Conservation (phyloP, 352 stramenopile genomes). For the Phytophthora megakarya region DNA sequence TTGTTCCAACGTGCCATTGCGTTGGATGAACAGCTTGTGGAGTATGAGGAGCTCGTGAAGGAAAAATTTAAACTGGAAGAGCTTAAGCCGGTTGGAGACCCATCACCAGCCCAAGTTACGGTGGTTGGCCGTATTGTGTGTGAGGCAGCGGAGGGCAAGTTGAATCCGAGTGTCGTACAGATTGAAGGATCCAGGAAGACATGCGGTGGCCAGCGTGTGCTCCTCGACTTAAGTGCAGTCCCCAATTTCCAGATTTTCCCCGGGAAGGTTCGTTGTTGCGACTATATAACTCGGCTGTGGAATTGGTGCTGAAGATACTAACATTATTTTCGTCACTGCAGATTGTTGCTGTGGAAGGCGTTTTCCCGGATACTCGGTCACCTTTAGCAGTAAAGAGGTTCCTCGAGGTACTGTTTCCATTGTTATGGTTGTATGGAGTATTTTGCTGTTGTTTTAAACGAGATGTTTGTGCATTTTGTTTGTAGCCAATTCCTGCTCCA, state of each 20-base stretch:
- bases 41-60: conserved; percentile 81
- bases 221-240: conserved; percentile 73
- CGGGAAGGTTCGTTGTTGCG: conserved; percentile 60
- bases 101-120: conserved; percentile 72
- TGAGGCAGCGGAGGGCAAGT: conserved; percentile 80
- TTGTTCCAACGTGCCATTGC: conserved; percentile 77
- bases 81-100: conserved; percentile 71
- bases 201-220: conserved; percentile 79
- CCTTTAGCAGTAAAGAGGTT: conserved; percentile 82
- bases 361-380: conserved; percentile 71
- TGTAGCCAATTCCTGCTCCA: conserved; percentile 69
- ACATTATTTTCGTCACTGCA: conserved; percentile 21
- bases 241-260: conserved; percentile 81
- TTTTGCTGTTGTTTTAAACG: not conserved
- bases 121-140: conserved; percentile 86
- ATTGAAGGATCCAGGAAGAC: conserved; percentile 84
- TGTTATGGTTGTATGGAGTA: not conserved
- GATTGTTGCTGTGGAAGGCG: conserved; percentile 82
- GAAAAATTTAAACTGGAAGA: conserved; percentile 64
- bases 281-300: not conserved
- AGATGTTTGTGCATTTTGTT: not conserved
- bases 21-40: conserved; percentile 74
- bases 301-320: conserved; percentile 6
- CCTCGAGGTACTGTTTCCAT: conserved; percentile 52
- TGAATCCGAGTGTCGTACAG: conserved; percentile 83